These are phyloP conservation scores for Suillus subaureus DNA, from an alignment of 768 basidiomycete genomes.

Conservation along the genomic window DNA sequence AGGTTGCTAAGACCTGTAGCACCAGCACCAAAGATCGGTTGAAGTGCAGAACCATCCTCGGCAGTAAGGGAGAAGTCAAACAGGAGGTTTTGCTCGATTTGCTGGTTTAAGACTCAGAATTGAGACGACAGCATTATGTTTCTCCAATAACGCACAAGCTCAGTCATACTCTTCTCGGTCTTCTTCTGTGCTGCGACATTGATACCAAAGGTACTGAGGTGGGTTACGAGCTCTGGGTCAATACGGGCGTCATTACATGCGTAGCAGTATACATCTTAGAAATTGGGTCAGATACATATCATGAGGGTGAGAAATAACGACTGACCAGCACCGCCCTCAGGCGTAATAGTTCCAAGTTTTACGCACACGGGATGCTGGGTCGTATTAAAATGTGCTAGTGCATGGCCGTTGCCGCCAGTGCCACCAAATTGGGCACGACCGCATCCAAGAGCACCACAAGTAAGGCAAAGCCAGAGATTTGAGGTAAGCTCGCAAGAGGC, in stretches of 20 bases:
- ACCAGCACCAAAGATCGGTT: constrained; percentile 87
- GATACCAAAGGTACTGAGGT: constrained; percentile 86
- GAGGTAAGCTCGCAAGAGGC: constrained; percentile 80
- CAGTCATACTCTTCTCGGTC: constrained; percentile 96
- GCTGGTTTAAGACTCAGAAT: constrained; percentile 42
- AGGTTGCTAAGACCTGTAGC: constrained; percentile 90
- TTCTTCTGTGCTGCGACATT: constrained; percentile 80
- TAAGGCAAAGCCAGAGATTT: constrained; percentile 95
- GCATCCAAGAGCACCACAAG: constrained; percentile 88
- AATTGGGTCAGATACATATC: neutral
- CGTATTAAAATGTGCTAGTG: constrained; percentile 71
- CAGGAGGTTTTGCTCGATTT: constrained; percentile 95
- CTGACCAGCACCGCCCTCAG: constrained; percentile 88
- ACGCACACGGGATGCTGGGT: constrained; percentile 82
- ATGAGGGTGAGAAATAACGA: constrained; percentile 2
- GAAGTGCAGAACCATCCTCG: constrained; percentile 84
- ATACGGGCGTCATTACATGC: constrained; percentile 80
- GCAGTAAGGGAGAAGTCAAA: constrained; percentile 92
- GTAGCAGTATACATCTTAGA: constrained; percentile 90
- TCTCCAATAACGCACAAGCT: constrained; percentile 59
- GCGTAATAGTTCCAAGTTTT: constrained; percentile 95
- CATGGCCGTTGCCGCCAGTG: constrained; percentile 86
- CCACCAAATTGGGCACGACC: constrained; percentile 87
- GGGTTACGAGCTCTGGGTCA: constrained; percentile 72
- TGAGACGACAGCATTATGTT: neutral